Base-by-base conservation (phyloP, 2,329 filamentous ascomycete genomes). In the Cordyceps militaris region DNA sequence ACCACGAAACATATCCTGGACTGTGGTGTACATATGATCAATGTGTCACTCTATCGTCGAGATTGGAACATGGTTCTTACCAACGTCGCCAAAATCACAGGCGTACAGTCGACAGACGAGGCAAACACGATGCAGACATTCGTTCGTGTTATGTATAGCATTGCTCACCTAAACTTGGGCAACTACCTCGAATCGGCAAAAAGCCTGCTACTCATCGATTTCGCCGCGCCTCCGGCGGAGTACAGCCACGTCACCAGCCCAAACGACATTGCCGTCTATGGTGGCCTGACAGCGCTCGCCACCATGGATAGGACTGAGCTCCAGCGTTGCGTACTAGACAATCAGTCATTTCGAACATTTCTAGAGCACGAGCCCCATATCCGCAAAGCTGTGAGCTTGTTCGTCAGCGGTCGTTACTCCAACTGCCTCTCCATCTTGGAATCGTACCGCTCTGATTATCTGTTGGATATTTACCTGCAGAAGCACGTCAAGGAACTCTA, bases 341-440 rank as follows among this genome's bases (percentile, higher is more conserved):
- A 91, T 67, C 76, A 77, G 34, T 77, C 80, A 11, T 99, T 99
- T 75, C 87, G 94, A 54, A 84, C 82, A 47, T 96, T 94, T 68
- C 81, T 99, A 14, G 94, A 97, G 70, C 80, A 95, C 1, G 94
- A 97, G 72, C 91, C 93, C 3, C 93, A 97, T 66, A 88, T 99
- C 61, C 89, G 94, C 62, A 92, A 92, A 59, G 93, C 94, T 13
- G 88, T 99, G 64, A 84, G 83, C 8, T 86, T 90, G 69, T 99
- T 97, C 74, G 90, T 93, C 65, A 91, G 88, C 64, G 91, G 90
- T 60, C 89, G 95, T 65, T 99, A 97, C 72, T 87, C 89, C 10
- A 82, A 83, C 44, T 97, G 93, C 70, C 78, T 99, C 46, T 81
- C 85, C 48, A 90, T 93, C 36, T 80, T 99, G 0, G 89, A 94